phyloP scores from a whole-genome alignment of 2,329 filamentous ascomycete genomes.

The Alternaria incomplexa region DNA sequence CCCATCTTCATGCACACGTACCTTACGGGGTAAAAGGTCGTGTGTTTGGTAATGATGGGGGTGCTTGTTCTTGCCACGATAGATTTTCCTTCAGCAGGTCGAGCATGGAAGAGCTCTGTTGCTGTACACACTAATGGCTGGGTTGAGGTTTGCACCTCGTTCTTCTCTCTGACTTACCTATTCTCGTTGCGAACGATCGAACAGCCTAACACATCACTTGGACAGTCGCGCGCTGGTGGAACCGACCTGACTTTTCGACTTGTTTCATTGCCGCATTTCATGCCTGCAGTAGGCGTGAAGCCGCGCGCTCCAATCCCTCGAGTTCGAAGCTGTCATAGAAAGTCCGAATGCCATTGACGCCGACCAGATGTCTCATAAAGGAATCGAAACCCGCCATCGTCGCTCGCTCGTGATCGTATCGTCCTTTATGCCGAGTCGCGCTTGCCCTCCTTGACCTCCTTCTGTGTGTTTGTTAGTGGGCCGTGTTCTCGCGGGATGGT shows the following conservation, averaged over 20 bases:
- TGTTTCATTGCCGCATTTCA: conserved; percentile 47
- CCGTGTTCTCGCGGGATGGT: not conserved
- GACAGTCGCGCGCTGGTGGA: conserved; percentile 22
- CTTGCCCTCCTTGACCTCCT: conserved; percentile 97
- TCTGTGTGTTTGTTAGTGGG: conserved; percentile 63
- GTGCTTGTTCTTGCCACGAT: conserved; percentile 66
- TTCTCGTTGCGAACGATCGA: not conserved
- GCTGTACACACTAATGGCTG: conserved; percentile 77
- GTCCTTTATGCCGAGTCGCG: conserved; percentile 77
- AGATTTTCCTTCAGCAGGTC: conserved; percentile 70
- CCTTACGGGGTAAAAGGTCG: conserved; percentile 58
- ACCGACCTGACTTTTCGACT: conserved; percentile 43
- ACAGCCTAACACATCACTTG: conserved; percentile 29
- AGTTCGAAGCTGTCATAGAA: conserved; percentile 46
- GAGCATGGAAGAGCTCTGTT: conserved; percentile 64
- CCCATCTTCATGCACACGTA: conserved; percentile 69
- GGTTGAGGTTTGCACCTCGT: conserved; percentile 23
- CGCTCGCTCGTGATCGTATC: conserved; percentile 37
- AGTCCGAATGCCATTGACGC: conserved; percentile 52
- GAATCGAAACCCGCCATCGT: conserved; percentile 46
- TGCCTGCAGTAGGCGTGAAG: conserved; percentile 43
- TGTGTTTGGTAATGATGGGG: conserved; percentile 72
- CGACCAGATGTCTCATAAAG: conserved; percentile 49
- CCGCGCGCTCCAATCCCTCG: conserved; percentile 38
- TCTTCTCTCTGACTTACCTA: conserved; percentile 17